phyloP scores from a whole-genome alignment of 495 filamentous ascomycete genomes.

The Aspergillus egyptiacus region DNA sequence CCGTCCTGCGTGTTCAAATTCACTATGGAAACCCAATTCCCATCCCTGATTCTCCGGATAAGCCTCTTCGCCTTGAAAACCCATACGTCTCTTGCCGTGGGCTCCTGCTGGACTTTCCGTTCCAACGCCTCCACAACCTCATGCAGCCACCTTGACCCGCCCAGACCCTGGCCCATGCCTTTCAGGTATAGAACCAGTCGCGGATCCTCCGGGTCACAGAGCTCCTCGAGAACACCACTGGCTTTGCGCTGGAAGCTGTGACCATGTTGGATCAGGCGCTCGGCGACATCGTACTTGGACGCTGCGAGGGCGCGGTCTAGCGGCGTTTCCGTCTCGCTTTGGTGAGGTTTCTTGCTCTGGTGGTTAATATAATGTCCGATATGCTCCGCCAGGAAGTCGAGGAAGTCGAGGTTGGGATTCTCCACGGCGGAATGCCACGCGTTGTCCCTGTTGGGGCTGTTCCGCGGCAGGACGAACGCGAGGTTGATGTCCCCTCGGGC shows the following conservation, averaged over 20 bases:
- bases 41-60: no score
- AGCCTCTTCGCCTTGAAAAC: no score
- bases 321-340: no score
- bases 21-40: no score
- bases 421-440: not conserved
- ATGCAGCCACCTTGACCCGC: not conserved
- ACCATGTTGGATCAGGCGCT: not conserved
- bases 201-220: not conserved
- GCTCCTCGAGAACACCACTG: not conserved
- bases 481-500: no score
- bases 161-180: not conserved
- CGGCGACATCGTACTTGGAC: not conserved
- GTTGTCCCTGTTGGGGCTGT: no score
- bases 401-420: not conserved
- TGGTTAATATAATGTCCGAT: not conserved
- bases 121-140: not conserved
- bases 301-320: not conserved
- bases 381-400: not conserved
- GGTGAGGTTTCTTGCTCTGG: no score
- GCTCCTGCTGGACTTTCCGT: no score
- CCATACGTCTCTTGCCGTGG: no score
- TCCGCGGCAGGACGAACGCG: not conserved
- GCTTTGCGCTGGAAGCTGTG: not conserved
- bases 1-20: no score
- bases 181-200: not conserved